Evolutionary conservation across 23 red algal species (phyloP).

Genomic region (Gracilaria gracilis): DNA sequence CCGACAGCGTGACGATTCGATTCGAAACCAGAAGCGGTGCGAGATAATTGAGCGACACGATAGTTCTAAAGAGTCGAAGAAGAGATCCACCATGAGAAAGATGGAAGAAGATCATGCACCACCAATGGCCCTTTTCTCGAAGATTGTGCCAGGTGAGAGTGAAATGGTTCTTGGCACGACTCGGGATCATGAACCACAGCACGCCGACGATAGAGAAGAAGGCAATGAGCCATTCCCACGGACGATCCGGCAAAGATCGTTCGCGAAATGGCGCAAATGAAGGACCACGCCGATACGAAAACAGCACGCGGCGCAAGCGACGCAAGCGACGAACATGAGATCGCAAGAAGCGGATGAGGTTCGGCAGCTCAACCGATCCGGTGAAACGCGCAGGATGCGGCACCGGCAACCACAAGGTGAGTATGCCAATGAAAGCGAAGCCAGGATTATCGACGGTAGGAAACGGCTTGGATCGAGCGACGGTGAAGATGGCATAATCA

Average conservation of each 20-base stretch:
- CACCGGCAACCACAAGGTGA: slow-evolving; percentile 45
- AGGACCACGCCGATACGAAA: not conserved
- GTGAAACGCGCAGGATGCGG: slow-evolving; percentile 56
- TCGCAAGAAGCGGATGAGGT: slow-evolving; percentile 47
- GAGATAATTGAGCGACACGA: slow-evolving; percentile 53
- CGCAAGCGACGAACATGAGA: slow-evolving; percentile 22
- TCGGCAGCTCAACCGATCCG: slow-evolving; percentile 40
- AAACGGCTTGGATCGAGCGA: slow-evolving; percentile 41
- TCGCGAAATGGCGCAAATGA: slow-evolving; percentile 57
- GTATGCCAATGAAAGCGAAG: slow-evolving; percentile 35
- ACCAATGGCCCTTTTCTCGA: slow-evolving; percentile 51
- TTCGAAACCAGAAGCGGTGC: slow-evolving; percentile 65
- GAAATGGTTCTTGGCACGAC: slow-evolving; percentile 41
- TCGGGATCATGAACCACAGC: slow-evolving; percentile 65
- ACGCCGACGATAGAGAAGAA: slow-evolving; percentile 59
- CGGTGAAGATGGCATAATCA: slow-evolving; percentile 74
- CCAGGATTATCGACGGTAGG: slow-evolving; percentile 25
- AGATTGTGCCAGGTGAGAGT: slow-evolving; percentile 77
- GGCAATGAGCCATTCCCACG: slow-evolving; percentile 76
- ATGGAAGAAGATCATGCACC: slow-evolving; percentile 69
- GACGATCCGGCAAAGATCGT: slow-evolving; percentile 50
- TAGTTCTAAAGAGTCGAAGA: slow-evolving; percentile 62
- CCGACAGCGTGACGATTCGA: slow-evolving; percentile 38
- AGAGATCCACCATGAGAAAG: slow-evolving; percentile 68
- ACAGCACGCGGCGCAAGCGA: not conserved